These are phyloP conservation scores for Ustilago tritici DNA, from an alignment of 1,284 basidiomycete genomes.

Conservation along the genomic window DNA sequence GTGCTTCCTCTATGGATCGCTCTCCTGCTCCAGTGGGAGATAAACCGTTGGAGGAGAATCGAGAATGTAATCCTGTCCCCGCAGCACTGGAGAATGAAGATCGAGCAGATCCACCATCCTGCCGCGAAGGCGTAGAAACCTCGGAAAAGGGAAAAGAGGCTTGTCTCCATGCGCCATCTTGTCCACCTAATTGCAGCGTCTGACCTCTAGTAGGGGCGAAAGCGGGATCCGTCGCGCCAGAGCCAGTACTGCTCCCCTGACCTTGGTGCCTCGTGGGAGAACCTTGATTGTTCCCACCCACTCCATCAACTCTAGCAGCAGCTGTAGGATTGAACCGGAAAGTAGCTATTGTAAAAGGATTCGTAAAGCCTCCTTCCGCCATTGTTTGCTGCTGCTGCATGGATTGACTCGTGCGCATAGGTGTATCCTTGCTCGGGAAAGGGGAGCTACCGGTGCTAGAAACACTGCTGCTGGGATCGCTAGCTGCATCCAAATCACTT, in stretches of 20 bases:
- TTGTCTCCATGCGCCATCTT: constrained; percentile 40
- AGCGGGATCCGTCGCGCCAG: constrained; percentile 6
- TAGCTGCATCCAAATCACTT: constrained; percentile 3
- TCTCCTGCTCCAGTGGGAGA: constrained; percentile 22
- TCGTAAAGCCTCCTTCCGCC: constrained; percentile 24
- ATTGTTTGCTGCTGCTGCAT: constrained; percentile 23
- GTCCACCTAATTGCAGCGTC: constrained; percentile 17
- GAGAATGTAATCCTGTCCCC: constrained; percentile 32
- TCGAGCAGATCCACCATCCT: constrained; percentile 38
- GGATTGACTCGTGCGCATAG: constrained; percentile 31
- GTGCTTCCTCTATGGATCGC: constrained; percentile 33
- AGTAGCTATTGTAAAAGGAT: constrained; percentile 37
- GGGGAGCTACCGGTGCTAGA: constrained; percentile 12
- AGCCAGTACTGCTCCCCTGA: background rate
- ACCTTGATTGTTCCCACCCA: constrained; percentile 15
- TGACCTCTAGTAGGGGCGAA: constrained; percentile 19
- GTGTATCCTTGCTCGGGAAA: constrained; percentile 6
- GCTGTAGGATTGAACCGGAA: constrained; percentile 37
- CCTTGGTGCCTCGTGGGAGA: background rate
- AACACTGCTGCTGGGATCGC: constrained; percentile 27
- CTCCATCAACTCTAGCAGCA: constrained; percentile 9
- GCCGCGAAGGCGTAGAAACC: constrained; percentile 41
- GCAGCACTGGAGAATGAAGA: constrained; percentile 42
- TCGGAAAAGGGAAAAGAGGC: constrained; percentile 48
- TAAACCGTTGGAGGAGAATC: constrained; percentile 26